phyloP scores from a whole-genome alignment of 176 grass and related monocot genomes.

The Melocanna baccifera region DNA sequence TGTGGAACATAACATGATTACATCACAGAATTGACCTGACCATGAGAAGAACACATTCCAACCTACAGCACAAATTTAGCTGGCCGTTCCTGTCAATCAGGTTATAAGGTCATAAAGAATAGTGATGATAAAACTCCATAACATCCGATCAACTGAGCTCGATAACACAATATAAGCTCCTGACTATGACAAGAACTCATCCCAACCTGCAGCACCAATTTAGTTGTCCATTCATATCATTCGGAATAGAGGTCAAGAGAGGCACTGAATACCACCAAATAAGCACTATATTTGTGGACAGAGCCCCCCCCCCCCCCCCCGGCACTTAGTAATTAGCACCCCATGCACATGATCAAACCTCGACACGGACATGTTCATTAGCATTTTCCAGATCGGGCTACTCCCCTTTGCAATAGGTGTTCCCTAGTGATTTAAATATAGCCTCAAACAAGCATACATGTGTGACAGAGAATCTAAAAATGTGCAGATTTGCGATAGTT shows the following conservation, averaged over 20 bases:
- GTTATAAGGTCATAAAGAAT: constrained; percentile 9
- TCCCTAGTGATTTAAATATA: background rate
- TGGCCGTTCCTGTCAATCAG: background rate
- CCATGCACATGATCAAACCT: background rate
- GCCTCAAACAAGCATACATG: background rate
- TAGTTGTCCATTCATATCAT: background rate
- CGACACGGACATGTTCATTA: background rate
- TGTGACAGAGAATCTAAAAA: background rate
- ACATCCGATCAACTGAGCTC: background rate
- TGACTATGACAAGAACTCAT: background rate
- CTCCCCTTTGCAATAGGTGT: constrained; percentile 1
- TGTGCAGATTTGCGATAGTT: background rate
- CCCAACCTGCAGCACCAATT: background rate
- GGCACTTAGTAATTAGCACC: background rate
- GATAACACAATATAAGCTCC: background rate
- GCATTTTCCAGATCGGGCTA: background rate
- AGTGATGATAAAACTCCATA: background rate
- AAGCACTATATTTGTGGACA: constrained; percentile 13
- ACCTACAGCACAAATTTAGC: background rate
- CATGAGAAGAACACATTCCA: background rate
- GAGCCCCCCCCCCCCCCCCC: background rate
- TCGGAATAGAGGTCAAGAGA: background rate
- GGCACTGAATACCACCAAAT: background rate
- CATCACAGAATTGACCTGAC: background rate
- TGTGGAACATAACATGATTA: background rate